Conservation (phyloP, 495 filamentous ascomycete genomes). For the Podospora fimiseda region DNA sequence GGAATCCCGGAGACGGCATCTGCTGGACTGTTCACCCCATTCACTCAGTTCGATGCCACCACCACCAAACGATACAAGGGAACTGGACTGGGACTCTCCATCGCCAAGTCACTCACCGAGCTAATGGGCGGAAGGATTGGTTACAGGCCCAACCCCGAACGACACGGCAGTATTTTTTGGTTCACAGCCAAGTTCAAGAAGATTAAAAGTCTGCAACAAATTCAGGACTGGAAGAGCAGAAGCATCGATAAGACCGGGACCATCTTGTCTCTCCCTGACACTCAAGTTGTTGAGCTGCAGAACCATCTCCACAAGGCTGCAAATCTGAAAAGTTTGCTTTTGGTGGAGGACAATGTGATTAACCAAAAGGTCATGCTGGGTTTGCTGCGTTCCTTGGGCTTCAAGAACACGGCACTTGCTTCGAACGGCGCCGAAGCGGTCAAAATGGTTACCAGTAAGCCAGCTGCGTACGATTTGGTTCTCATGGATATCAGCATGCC, state of each 20-base stretch:
- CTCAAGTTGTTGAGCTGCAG: conserved; percentile 15
- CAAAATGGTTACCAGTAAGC: conserved; percentile 42
- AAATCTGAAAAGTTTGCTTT: conserved; percentile 42
- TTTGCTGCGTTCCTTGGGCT: conserved; percentile 48
- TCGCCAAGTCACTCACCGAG: conserved; percentile 65
- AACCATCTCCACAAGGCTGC: conserved; percentile 18
- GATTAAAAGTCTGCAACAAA: conserved; percentile 27
- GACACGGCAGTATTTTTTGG: conserved; percentile 54
- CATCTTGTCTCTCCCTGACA: conserved; percentile 5
- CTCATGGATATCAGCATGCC: conserved; percentile 52
- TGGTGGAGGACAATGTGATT: conserved; percentile 56
- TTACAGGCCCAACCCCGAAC: conserved; percentile 47
- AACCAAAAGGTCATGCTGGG: conserved; percentile 60
- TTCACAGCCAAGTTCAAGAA: conserved; percentile 49
- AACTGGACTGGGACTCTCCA: conserved; percentile 72
- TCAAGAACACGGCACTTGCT: conserved; percentile 47
- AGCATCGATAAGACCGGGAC: conserved; percentile 2
- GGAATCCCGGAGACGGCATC: conserved; percentile 59
- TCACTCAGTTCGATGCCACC: conserved; percentile 70
- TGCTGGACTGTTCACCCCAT: conserved; percentile 69
- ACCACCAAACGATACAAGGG: conserved; percentile 73
- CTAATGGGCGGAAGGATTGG: conserved; percentile 66
- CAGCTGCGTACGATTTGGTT: conserved; percentile 47
- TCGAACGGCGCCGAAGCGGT: conserved; percentile 55
- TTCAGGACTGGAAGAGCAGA: conserved; percentile 22